phyloP scores from a whole-genome alignment of 306 rosid genomes.

The Prinsepia uniflora region DNA sequence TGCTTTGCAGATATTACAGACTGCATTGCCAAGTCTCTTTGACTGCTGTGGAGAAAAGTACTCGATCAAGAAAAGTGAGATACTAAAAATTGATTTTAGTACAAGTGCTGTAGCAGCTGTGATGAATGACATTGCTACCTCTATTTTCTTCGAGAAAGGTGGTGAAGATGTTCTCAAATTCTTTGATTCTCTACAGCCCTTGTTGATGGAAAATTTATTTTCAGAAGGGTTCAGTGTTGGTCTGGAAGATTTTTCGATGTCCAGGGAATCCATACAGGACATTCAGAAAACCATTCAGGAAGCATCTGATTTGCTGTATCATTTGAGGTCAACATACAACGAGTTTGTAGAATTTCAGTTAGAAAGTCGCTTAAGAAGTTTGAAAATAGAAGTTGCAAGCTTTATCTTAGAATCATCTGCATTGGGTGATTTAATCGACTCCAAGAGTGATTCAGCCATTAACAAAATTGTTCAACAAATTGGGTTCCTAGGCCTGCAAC shows the following conservation, averaged over 20 bases:
- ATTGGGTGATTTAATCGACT: slow-evolving; percentile 65
- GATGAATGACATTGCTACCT: slow-evolving; percentile 68
- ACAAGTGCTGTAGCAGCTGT: slow-evolving; percentile 52
- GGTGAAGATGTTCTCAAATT: slow-evolving; percentile 69
- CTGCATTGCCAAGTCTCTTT: slow-evolving; percentile 63
- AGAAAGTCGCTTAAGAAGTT: slow-evolving; percentile 51
- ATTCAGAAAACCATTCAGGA: slow-evolving; percentile 45
- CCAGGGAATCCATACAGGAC: slow-evolving; percentile 33
- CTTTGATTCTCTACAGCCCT: slow-evolving; percentile 68
- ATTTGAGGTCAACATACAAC: slow-evolving; percentile 59
- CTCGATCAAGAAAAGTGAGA: slow-evolving; percentile 52
- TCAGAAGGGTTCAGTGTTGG: slow-evolving; percentile 82
- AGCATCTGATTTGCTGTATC: slow-evolving; percentile 52
- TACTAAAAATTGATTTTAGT: slow-evolving; percentile 49
- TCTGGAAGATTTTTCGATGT: slow-evolving; percentile 67
- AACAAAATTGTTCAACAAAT: slow-evolving; percentile 78
- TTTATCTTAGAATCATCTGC: slow-evolving; percentile 59
- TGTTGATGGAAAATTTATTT: slow-evolving; percentile 84
- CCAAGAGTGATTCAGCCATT: slow-evolving; percentile 73
- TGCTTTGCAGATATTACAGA: slow-evolving; percentile 67
- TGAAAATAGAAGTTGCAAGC: slow-evolving; percentile 45
- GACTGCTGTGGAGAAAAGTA: slow-evolving; percentile 63
- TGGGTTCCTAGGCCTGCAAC: slow-evolving; percentile 84
- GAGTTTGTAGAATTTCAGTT: slow-evolving; percentile 67
- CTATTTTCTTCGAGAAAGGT: slow-evolving; percentile 76